phyloP scores from a whole-genome alignment of 2,329 filamentous ascomycete species.

The Colletotrichum melonis region DNA sequence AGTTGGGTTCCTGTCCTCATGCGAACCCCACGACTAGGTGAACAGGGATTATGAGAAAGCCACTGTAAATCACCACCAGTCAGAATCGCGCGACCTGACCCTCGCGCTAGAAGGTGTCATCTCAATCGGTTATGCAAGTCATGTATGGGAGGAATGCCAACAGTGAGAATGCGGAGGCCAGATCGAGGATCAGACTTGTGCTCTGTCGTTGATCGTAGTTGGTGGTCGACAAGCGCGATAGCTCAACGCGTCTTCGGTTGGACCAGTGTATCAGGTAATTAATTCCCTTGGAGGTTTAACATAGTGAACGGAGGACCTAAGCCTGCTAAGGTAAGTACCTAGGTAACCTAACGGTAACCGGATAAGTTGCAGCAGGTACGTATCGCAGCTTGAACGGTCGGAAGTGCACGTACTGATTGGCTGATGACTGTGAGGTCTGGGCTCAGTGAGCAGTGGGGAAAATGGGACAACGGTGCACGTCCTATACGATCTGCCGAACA shows the following conservation, averaged over 20 bases:
- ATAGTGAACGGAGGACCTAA: too few species aligned
- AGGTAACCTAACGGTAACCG: too few species aligned
- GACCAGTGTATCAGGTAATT: background rate
- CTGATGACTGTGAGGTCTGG: background rate
- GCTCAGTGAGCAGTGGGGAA: background rate
- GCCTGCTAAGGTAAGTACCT: too few species aligned
- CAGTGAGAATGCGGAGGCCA: background rate
- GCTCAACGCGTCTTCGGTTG: constrained; percentile 3
- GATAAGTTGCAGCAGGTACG: background rate
- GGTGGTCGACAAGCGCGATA: constrained; percentile 4
- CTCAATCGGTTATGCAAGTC: background rate
- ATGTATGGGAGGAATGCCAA: constrained; percentile 2
- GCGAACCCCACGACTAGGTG: background rate
- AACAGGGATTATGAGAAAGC: background rate
- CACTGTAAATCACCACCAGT: background rate
- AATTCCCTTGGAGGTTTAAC: background rate
- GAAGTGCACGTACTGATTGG: background rate
- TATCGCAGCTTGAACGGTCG: background rate
- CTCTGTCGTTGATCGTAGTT: constrained; percentile 10
- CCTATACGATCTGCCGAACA: constrained; percentile 31
- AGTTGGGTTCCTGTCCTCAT: background rate
- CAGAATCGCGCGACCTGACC: background rate
- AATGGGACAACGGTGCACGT: constrained; percentile 22
- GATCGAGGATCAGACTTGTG: background rate
- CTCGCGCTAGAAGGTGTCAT: constrained; percentile 9